A percentile compares a stretch with the other conserved stretches of the same genome.
Evolutionary conservation across 257 asterid genomes (phyloP).

Genomic region (Petrea volubilis): DNA sequence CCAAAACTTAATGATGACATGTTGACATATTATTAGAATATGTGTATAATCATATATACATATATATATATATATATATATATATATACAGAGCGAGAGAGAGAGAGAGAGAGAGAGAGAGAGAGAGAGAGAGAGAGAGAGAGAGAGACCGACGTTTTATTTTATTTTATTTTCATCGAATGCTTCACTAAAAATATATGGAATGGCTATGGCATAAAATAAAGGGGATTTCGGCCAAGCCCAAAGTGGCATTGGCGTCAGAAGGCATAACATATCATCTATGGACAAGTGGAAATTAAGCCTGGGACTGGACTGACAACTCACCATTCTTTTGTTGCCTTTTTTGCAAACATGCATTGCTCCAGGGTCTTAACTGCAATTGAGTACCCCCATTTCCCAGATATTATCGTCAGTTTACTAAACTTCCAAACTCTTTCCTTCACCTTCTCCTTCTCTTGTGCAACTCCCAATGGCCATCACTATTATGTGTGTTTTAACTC

Average conservation of each 20-base stretch:
- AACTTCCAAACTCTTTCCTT: too few relatives aligned
- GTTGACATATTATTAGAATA: too few relatives aligned
- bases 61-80: too few relatives aligned
- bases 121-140: too few relatives aligned
- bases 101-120: too few relatives aligned
- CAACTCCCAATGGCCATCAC: background rate
- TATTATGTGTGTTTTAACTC: too few relatives aligned
- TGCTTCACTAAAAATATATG: background rate
- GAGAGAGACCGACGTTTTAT: too few relatives aligned
- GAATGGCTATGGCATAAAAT: background rate
- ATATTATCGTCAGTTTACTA: background rate
- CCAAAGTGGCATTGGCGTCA: constrained; percentile 24
- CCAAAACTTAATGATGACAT: too few relatives aligned
- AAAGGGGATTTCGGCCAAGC: background rate
- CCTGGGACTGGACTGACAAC: background rate
- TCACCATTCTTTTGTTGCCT: constrained; percentile 20
- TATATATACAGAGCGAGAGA: too few relatives aligned
- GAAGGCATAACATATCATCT: background rate
- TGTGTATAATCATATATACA: too few relatives aligned
- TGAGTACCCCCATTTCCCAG: background rate
- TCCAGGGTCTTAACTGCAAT: constrained; percentile 12
- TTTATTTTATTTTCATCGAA: too few relatives aligned
- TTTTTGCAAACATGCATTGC: background rate
- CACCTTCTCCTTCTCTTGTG: background rate
- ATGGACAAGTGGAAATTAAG: background rate